Conservation (phyloP, 2,329 filamentous ascomycete species). For the Byssochlamys sp. region DNA sequence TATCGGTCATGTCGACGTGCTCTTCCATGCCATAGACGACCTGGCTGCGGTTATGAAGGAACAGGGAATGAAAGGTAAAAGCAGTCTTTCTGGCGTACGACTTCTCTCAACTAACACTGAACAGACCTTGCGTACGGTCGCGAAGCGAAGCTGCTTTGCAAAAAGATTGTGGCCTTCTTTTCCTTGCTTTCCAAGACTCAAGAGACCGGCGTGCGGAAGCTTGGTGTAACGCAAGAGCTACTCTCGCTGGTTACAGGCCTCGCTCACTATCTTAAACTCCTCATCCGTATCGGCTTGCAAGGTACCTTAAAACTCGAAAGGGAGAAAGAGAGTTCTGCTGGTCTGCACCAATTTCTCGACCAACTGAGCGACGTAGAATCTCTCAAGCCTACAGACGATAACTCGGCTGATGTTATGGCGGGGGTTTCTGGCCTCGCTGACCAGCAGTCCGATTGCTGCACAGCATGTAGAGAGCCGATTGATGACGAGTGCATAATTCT, state of each 20-base stretch:
- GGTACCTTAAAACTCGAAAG: constrained; percentile 84
- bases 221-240: constrained; percentile 95
- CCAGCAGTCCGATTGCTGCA: constrained; percentile 75
- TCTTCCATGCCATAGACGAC: constrained; percentile 80
- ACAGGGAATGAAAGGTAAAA: constrained; percentile 64
- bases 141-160: constrained; percentile 97
- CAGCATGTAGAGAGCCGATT: constrained; percentile 71
- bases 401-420: constrained; percentile 54
- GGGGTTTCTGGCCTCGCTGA: constrained; percentile 60
- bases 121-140: constrained; percentile 78
- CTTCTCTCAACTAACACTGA: constrained; percentile 12
- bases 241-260: constrained; percentile 92
- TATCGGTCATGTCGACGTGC: constrained; percentile 86
- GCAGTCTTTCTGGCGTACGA: neutral
- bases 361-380: constrained; percentile 76
- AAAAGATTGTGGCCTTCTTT: constrained; percentile 98
- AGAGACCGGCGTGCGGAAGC: constrained; percentile 75
- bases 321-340: constrained; percentile 63
- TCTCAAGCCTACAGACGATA: constrained; percentile 59
- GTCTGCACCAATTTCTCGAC: constrained; percentile 71
- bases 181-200: constrained; percentile 88
- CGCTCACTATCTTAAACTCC: constrained; percentile 91
- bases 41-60: constrained; percentile 64
- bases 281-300: constrained; percentile 93
- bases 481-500: constrained; percentile 82